Conservation (phyloP, 1,284 basidiomycete genomes). For the Fistulinella cinereoalba region DNA sequence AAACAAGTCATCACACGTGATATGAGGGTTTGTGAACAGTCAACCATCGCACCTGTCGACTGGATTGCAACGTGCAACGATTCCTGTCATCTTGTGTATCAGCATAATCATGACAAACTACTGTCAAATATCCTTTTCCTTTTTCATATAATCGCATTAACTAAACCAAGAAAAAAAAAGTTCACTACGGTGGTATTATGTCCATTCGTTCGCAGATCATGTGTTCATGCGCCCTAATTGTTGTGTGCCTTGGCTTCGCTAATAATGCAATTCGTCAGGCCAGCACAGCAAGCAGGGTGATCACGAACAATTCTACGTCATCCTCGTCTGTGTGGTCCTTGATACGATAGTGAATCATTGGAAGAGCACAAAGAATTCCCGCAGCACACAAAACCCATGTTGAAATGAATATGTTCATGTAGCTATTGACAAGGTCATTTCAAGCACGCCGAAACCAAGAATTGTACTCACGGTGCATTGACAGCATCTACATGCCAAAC, state of each 20-base stretch:
- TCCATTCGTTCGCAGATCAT: not conserved
- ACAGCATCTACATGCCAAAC: slow-evolving; percentile 31
- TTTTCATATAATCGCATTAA: not conserved
- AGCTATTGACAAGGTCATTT: slow-evolving; percentile 22
- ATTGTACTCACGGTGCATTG: slow-evolving; percentile 18
- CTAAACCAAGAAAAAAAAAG: not conserved
- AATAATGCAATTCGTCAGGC: slow-evolving; percentile 6
- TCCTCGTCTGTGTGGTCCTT: slow-evolving; percentile 34
- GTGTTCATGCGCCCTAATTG: slow-evolving; percentile 1
- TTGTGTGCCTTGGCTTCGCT: slow-evolving; percentile 15
- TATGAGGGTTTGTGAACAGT: no score
- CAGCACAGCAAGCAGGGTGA: not conserved
- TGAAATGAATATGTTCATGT: slow-evolving; percentile 39
- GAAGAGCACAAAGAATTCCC: slow-evolving; percentile 36
- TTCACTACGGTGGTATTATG: not conserved
- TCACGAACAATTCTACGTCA: slow-evolving; percentile 30
- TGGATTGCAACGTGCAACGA: no score
- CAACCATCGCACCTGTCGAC: no score
- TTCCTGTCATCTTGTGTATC: no score
- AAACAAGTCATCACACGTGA: no score
- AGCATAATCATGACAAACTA: not conserved
- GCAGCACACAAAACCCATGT: slow-evolving; percentile 37
- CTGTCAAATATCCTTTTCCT: not conserved
- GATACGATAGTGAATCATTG: slow-evolving; percentile 40
- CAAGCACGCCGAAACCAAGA: no score